A percentile compares a stretch with the other conserved stretches of the same genome.
phyloP scores from a whole-genome alignment of 352 stramenopile genomes.

The Elongisporangium senticosum region DNA sequence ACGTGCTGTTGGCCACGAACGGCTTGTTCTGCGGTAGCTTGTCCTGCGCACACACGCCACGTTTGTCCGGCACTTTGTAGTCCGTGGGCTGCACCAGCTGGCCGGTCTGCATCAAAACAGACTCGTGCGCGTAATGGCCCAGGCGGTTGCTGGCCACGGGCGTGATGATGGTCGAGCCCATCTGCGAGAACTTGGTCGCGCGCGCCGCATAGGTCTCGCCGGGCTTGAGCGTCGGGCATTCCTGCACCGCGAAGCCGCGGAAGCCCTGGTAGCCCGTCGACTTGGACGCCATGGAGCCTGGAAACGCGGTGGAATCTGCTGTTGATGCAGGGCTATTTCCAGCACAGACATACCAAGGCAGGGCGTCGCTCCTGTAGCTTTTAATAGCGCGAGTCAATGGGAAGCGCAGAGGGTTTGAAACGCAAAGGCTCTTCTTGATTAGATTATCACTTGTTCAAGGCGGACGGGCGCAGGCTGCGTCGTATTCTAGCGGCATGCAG shows the following conservation, averaged over 20 bases:
- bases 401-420: not conserved
- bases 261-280: conserved; percentile 77
- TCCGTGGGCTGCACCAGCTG: conserved; percentile 42
- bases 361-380: no score
- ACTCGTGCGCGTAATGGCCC: conserved; percentile 46
- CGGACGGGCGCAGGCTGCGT: not conserved
- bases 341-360: no score
- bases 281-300: conserved; percentile 32
- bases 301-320: not conserved
- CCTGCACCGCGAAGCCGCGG: conserved; percentile 57
- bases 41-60: conserved; percentile 45
- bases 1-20: conserved; percentile 58
- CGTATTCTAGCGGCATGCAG: not conserved
- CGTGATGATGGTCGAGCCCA: conserved; percentile 65
- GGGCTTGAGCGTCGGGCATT: conserved; percentile 71
- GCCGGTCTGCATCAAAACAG: conserved; percentile 34
- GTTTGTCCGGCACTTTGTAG: conserved; percentile 60
- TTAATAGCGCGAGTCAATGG: not conserved
- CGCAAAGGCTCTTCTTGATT: not conserved
- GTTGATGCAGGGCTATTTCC: no score
- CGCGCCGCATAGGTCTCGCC: conserved; percentile 62
- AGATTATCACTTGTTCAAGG: not conserved
- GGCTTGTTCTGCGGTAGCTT: conserved; percentile 27
- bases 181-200: conserved; percentile 73
- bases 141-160: conserved; percentile 51